Base-by-base conservation (phyloP, 345 rosid species). In the Eucalyptus polybractea region DNA sequence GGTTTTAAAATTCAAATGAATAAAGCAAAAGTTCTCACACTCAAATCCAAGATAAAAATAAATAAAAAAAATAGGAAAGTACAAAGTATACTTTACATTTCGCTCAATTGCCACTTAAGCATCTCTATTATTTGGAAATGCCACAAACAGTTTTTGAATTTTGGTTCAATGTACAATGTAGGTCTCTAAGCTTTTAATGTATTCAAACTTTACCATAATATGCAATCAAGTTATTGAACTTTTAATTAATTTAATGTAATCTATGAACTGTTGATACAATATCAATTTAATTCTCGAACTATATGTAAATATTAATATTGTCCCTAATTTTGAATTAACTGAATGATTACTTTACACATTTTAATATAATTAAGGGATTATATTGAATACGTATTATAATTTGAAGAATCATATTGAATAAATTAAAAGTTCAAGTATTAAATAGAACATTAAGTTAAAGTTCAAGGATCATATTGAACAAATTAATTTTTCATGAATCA, bases 101-200 rank as follows among this genome's bases (percentile, higher is more conserved):
- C 3, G 13, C 29, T 56, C 13, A 56, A 0, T 24, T 9, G 0
- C 6, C 29, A 25, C 29, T 56, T 24, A 56, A 56, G 5, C 2
- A 56, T 56, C 29, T 24, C 62, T 1, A 56, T 13, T 56, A 10
- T 47, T 47, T 22, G 10, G 3, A 56, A 56, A 56, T 4, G 13
- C 2, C 13, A 56, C 1, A 56, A 56, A 10, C 5, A 22, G 0
- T 24, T 0, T 0, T 4, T 56, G 1, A 56, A 56, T 3, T 56
- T 56, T 24, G 1, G 3, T 2, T 25, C 0, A 56, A 10, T 56
- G 0, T 24, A 0, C 0, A 56, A 56, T 2, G 1, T 56, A 37
- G 0, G 1, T 56, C 0, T 1, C 1, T 56, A 24, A 56, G 5
- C 3, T 24, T 56, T 53, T 53, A 0, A 53, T 53, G 4, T 53